These are phyloP conservation scores for Aspergillus sp. DNA, from an alignment of 2,329 filamentous ascomycete species.

Conservation along the genomic window DNA sequence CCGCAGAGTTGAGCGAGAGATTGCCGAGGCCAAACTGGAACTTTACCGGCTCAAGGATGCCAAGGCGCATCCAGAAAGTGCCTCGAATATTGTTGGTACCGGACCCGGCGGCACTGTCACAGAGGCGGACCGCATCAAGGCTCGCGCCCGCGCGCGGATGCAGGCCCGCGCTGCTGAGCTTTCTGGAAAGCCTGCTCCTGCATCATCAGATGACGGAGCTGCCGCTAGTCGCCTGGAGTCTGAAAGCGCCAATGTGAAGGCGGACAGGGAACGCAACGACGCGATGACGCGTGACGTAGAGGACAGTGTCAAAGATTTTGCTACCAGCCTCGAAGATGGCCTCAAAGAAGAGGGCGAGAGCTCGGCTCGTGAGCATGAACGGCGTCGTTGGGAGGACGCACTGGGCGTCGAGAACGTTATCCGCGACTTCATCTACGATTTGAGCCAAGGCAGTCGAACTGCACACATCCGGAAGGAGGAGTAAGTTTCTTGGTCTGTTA, in stretches of 20 bases:
- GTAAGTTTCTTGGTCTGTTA: slow-evolving; percentile 25
- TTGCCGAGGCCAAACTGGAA: slow-evolving; percentile 83
- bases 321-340: slow-evolving; percentile 71
- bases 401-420: slow-evolving; percentile 94
- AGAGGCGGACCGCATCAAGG: slow-evolving; percentile 88
- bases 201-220: slow-evolving; percentile 57
- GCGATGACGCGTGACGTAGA: slow-evolving; percentile 95
- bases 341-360: slow-evolving; percentile 72
- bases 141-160: slow-evolving; percentile 95
- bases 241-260: slow-evolving; percentile 69
- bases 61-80: slow-evolving; percentile 77
- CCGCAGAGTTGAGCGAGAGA: slow-evolving; percentile 78
- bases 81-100: slow-evolving; percentile 75
- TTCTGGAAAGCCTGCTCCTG: slow-evolving; percentile 69
- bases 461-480: slow-evolving; percentile 59
- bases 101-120: slow-evolving; percentile 85
- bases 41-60: slow-evolving; percentile 89
- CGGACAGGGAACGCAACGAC: slow-evolving; percentile 88
- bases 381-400: slow-evolving; percentile 88
- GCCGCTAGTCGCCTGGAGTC: slow-evolving; percentile 80
- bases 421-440: slow-evolving; percentile 93
- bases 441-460: slow-evolving; percentile 76
- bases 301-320: slow-evolving; percentile 85
- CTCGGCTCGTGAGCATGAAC: slow-evolving; percentile 76
- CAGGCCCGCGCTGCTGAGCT: slow-evolving; percentile 90